Evolutionary conservation across 2,329 filamentous ascomycete species (phyloP).

Genomic region (Xylariaceae sp.): DNA sequence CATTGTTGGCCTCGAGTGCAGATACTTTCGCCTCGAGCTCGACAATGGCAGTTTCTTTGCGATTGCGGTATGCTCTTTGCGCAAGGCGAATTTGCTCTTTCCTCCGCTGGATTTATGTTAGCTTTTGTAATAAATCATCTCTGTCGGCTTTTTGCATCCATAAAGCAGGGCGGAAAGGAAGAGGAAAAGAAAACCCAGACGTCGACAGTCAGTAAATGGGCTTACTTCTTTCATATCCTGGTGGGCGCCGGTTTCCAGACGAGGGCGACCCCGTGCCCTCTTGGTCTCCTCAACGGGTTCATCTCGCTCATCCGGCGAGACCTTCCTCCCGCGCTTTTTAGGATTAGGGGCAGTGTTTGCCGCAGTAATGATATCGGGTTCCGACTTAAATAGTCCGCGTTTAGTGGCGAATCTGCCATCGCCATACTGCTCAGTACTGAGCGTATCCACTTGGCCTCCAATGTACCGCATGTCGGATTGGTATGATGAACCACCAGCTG

Average conservation of each 20-base stretch:
- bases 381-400: conserved; percentile 17
- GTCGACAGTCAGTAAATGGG: conserved; percentile 6
- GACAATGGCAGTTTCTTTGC: conserved; percentile 77
- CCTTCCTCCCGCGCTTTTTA: conserved; percentile 34
- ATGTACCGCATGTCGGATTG: conserved; percentile 28
- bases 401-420: conserved; percentile 28
- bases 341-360: conserved; percentile 11
- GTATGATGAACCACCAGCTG: conserved; percentile 8
- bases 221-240: conserved; percentile 55
- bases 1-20: conserved; percentile 61
- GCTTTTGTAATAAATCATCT: neutral
- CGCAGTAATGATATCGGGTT: conserved; percentile 16
- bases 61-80: conserved; percentile 75
- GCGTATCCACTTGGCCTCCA: conserved; percentile 37
- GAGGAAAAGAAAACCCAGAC: neutral
- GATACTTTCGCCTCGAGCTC: conserved; percentile 65
- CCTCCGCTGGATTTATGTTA: conserved; percentile 52
- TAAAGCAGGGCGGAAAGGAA: neutral
- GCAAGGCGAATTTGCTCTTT: conserved; percentile 83
- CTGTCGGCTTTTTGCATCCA: neutral
- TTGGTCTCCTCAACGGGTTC: conserved; percentile 46
- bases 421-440: conserved; percentile 44
- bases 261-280: conserved; percentile 65
- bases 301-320: conserved; percentile 28
- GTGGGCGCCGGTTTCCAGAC: conserved; percentile 72